phyloP scores from a whole-genome alignment of 352 stramenopile species.

The Globisporangium radiosum region DNA sequence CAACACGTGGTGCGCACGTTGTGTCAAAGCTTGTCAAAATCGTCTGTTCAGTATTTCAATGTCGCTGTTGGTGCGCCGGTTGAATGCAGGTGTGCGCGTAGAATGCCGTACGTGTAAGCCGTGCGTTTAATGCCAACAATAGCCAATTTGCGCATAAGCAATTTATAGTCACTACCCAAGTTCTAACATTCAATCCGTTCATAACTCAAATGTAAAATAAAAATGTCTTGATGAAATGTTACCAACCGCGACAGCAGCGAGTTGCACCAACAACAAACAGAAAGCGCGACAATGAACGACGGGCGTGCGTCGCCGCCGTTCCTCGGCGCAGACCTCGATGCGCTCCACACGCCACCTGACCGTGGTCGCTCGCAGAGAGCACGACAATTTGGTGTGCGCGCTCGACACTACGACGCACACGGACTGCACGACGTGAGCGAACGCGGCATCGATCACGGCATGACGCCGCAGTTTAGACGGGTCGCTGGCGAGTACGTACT shows the following conservation, averaged over 20 bases:
- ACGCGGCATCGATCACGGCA: background rate
- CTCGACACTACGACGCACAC: background rate
- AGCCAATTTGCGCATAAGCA: background rate
- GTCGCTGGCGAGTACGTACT: background rate
- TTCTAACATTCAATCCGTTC: background rate
- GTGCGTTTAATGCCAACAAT: no score
- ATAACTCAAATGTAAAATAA: background rate
- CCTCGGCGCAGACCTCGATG: background rate
- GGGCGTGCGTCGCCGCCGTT: background rate
- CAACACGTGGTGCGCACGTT: no score
- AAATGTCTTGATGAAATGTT: background rate
- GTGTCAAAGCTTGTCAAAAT: no score
- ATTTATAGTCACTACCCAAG: background rate
- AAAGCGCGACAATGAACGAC: conserved; percentile 1
- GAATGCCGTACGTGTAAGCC: no score
- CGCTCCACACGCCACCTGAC: background rate
- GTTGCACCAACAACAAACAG: background rate
- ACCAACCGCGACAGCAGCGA: background rate
- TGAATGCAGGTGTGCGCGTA: no score
- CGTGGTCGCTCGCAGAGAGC: background rate
- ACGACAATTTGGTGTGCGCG: background rate
- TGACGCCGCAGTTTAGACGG: background rate
- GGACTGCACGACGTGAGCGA: background rate
- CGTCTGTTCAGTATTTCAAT: no score
- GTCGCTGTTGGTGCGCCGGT: no score